A percentile compares a stretch with the other conserved stretches of the same genome.
Conservation (phyloP, 306 rosid genomes). For the Delonix regia region DNA sequence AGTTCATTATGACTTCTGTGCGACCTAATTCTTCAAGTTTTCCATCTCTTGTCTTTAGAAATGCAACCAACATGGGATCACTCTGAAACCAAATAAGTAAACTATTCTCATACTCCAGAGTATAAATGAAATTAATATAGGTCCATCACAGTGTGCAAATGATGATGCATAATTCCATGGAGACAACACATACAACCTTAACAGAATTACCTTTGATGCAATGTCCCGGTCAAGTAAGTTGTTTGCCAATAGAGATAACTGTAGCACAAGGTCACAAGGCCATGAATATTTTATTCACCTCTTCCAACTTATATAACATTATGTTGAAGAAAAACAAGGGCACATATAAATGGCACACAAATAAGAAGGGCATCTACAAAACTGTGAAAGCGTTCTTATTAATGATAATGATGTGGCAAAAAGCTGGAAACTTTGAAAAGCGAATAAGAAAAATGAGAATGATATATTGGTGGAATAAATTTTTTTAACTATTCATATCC, state of each 20-base stretch:
- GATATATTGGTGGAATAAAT: too few species aligned
- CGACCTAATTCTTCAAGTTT: conserved; percentile 77
- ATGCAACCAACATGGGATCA: conserved; percentile 83
- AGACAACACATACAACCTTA: background rate
- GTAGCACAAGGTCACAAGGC: conserved; percentile 42
- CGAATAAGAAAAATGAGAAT: background rate
- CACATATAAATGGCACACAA: background rate
- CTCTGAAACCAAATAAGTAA: conserved; percentile 45
- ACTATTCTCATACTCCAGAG: background rate
- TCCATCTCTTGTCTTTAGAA: conserved; percentile 57
- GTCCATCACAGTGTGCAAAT: background rate
- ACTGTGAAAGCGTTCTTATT: background rate
- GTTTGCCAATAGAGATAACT: conserved; percentile 71
- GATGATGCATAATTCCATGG: conserved; percentile 1
- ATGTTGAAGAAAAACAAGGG: background rate
- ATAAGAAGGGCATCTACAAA: background rate
- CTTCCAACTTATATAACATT: too few species aligned
- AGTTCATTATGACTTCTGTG: conserved; percentile 79
- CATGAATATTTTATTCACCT: conserved; percentile 25
- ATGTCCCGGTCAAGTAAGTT: conserved; percentile 69
- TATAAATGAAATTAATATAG: background rate
- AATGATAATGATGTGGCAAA: background rate
- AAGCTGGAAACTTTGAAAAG: background rate
- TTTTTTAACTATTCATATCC: too few species aligned
- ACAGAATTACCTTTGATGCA: conserved; percentile 49